Percentiles rank a stretch among this genome's conserved stretches.
Evolutionary conservation across 2,329 filamentous ascomycete genomes (phyloP).

Genomic region (Colletotrichum sansevieriae): DNA sequence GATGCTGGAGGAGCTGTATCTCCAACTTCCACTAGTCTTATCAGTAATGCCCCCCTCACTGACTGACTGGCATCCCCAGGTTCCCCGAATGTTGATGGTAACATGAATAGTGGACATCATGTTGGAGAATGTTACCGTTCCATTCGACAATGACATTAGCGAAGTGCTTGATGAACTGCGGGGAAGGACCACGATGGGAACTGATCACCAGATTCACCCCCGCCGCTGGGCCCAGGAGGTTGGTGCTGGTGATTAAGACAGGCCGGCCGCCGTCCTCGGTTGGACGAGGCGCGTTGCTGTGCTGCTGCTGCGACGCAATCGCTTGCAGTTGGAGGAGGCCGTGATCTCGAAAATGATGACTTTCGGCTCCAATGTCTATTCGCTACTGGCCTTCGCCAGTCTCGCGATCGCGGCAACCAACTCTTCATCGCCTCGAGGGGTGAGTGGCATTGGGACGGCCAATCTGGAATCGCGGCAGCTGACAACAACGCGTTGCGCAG

Average conservation of each 20-base stretch:
- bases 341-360: slow-evolving; percentile 19
- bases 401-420: slow-evolving; percentile 9
- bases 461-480: fast-evolving
- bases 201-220: slow-evolving; percentile 22
- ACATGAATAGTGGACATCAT: slow-evolving; percentile 38
- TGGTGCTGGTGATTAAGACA: slow-evolving; percentile 18
- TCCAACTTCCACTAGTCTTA: slow-evolving; percentile 28
- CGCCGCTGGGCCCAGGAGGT: neutral
- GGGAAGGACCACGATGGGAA: slow-evolving; percentile 4
- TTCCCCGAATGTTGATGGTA: slow-evolving; percentile 18
- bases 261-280: slow-evolving; percentile 1
- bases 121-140: slow-evolving; percentile 37
- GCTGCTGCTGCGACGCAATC: neutral
- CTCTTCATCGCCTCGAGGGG: slow-evolving; percentile 8
- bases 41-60: slow-evolving; percentile 22
- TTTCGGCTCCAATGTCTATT: neutral
- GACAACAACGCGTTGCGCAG: neutral
- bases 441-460: neutral
- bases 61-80: slow-evolving; percentile 25
- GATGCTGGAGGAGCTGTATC: neutral
- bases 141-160: slow-evolving; percentile 18
- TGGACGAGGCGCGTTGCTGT: neutral
- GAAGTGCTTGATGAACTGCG: slow-evolving; percentile 23
- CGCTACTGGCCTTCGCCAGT: slow-evolving; percentile 14
- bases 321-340: neutral